Conservation (phyloP, 768 basidiomycete genomes). For the Leucocoprinus birnbaumii region DNA sequence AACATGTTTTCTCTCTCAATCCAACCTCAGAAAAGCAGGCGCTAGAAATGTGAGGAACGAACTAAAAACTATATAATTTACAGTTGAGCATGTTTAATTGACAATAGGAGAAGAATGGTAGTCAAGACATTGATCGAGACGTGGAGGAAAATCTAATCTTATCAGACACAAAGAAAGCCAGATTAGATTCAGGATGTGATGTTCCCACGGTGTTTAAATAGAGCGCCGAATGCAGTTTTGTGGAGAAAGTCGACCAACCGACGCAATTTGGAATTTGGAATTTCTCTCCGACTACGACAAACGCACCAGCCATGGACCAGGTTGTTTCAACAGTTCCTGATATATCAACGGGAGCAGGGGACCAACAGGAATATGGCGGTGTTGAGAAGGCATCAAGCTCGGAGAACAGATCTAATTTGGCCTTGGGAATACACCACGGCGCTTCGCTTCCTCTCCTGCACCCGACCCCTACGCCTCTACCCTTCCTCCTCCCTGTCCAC, state of each 20-base stretch:
- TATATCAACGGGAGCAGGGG: conserved; percentile 9
- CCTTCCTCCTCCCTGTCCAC: conserved; percentile 19
- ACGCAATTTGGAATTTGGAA: not conserved
- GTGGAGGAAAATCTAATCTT: not conserved
- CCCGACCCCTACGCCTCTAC: conserved; percentile 18
- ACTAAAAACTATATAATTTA: no score
- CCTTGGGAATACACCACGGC: conserved; percentile 20
- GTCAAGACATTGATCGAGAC: no score
- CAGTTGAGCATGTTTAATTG: no score
- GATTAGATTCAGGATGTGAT: not conserved
- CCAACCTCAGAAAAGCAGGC: no score
- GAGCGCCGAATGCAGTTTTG: no score
- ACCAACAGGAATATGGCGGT: conserved; percentile 17
- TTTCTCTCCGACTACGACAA: not conserved
- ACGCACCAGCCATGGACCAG: not conserved
- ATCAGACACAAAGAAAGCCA: not conserved
- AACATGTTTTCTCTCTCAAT: no score
- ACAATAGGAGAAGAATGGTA: no score
- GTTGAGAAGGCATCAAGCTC: conserved; percentile 20
- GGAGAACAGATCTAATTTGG: conserved; percentile 32
- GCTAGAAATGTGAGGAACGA: no score
- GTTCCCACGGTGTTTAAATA: conserved; percentile 9
- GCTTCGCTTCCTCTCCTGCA: conserved; percentile 18
- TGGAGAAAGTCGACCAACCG: not conserved
- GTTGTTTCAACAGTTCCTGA: not conserved